Base-by-base conservation (phyloP, 129 eudicot genomes). In the Silybum marianum region DNA sequence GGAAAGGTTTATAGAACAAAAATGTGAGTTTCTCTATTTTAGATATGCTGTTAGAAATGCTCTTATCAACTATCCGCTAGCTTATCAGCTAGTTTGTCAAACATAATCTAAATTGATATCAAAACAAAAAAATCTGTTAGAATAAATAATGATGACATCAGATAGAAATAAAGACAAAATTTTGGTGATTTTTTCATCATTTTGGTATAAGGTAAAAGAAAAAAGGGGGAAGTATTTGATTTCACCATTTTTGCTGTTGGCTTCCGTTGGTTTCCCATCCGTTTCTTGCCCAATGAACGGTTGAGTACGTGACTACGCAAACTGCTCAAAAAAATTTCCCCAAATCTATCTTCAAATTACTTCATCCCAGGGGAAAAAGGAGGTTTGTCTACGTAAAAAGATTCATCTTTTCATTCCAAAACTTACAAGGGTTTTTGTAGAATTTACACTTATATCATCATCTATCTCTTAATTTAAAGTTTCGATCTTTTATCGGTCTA, bases 271-370 rank as follows among this genome's bases (percentile, higher is more conserved):
- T 73, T 73, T 79, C 23, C 34, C 70, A 69, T 65, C 80, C 75
- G 71, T 79, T 79, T 11, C 1, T 79, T 36, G 71, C 6, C 84
- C 84, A 76, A 78, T 80, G 46, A 65, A 76, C 76, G 40, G 82
- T 78, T 82, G 86, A 80, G 83, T 78, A 62, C 83, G 77, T 51
- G 74, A 71, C 65, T 75, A 74, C 75, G 87, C 82, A 54, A 54
- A 63, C 76, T 68, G 80, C 22, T 68, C 39, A 80, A 78, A 28
- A 73, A 63, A 7, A 66, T 19, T 13, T 12, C 72, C 68, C 76
- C 75, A 71, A 84, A 74, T n/a, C n/a, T n/a, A 78, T 82, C 87
- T 22, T 78, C 84, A 70, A 83, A 44, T 83, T 69, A 80, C 81
- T 75, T 76, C 66, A 76, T 68, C 76, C 42, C 46, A 65, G 16